A percentile compares a stretch with the other conserved stretches of the same genome.
Evolutionary conservation across 345 rosid genomes (phyloP).

Genomic region (Linum tenue): DNA sequence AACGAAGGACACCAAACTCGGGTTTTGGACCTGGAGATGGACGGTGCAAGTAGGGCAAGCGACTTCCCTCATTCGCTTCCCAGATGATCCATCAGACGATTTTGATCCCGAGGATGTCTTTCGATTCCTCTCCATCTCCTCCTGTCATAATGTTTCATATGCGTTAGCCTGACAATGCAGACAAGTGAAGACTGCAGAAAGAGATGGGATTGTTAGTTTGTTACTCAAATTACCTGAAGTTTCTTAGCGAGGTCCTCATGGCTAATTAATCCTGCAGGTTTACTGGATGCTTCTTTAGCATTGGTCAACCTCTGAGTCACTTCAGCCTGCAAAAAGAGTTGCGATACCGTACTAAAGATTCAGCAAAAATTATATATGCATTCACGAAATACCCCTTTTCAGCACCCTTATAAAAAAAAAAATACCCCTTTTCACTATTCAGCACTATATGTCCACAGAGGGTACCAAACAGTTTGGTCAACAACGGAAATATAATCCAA

Average conservation of each 20-base stretch:
- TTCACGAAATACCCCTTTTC: too few species aligned
- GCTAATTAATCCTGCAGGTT: conserved; percentile 57
- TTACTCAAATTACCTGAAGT: conserved; percentile 92
- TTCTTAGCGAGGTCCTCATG: conserved; percentile 96
- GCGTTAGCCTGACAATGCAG: not conserved
- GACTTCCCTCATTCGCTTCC: conserved; percentile 90
- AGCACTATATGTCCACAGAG: too few species aligned
- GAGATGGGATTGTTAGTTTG: not conserved
- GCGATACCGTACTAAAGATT: not conserved
- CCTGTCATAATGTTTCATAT: conserved; percentile 40
- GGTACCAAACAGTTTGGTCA: too few species aligned
- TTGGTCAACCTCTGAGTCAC: conserved; percentile 86
- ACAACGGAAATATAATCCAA: too few species aligned
- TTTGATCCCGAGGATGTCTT: conserved; percentile 55
- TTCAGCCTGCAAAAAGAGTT: conserved; percentile 48
- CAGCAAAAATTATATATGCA: too few species aligned
- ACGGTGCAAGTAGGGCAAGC: conserved; percentile 98
- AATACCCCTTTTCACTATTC: too few species aligned
- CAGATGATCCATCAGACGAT: conserved; percentile 49
- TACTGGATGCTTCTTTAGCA: conserved; percentile 71
- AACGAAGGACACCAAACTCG: not conserved
- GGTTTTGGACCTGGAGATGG: conserved; percentile 70
- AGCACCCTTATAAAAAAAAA: too few species aligned
- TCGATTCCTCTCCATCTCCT: conserved; percentile 94
- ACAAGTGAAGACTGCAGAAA: not conserved